Percentiles rank a stretch among this genome's conserved stretches.
Conservation (phyloP, 768 basidiomycete genomes). For the Candolleomyces efflorescens region DNA sequence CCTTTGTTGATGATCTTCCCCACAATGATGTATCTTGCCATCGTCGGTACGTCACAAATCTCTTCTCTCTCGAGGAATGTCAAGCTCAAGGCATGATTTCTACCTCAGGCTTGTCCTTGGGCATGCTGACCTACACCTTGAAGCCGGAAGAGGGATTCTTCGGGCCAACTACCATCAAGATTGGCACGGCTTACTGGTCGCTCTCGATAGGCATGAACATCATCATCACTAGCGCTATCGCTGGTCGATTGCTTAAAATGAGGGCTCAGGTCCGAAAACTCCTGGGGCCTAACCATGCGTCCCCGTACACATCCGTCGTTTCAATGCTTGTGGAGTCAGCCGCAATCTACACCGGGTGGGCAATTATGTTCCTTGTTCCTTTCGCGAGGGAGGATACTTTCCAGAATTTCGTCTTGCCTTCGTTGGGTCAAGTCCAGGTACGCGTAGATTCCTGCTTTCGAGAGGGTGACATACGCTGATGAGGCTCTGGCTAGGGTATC, state of each 20-base stretch:
- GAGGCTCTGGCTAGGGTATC: conserved; percentile 8
- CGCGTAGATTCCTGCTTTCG: not conserved
- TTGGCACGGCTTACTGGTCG: conserved; percentile 33
- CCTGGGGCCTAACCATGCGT: conserved; percentile 21
- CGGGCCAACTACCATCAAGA: conserved; percentile 18
- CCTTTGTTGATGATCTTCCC: conserved; percentile 3
- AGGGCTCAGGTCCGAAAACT: conserved; percentile 16
- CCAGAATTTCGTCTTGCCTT: conserved; percentile 23
- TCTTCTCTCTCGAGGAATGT: too few species aligned
- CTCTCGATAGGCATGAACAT: conserved; percentile 34
- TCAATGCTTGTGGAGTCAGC: conserved; percentile 36
- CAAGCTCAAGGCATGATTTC: too few species aligned
- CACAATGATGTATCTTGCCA: too few species aligned
- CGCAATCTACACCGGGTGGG: conserved; percentile 29
- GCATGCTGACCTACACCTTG: conserved; percentile 9
- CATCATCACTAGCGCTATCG: conserved; percentile 32
- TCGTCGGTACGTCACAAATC: not conserved
- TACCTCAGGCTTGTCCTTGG: conserved; percentile 6
- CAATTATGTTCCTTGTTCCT: conserved; percentile 28
- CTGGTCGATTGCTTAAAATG: conserved; percentile 26
- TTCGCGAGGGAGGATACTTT: conserved; percentile 25
- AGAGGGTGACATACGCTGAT: not conserved
- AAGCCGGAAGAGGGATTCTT: conserved; percentile 11
- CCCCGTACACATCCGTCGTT: conserved; percentile 27
- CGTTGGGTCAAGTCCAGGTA: conserved; percentile 18